These are phyloP conservation scores for Cryptosporidium baileyi DNA, from an alignment of 169 alveolate species.

Conservation along the genomic window DNA sequence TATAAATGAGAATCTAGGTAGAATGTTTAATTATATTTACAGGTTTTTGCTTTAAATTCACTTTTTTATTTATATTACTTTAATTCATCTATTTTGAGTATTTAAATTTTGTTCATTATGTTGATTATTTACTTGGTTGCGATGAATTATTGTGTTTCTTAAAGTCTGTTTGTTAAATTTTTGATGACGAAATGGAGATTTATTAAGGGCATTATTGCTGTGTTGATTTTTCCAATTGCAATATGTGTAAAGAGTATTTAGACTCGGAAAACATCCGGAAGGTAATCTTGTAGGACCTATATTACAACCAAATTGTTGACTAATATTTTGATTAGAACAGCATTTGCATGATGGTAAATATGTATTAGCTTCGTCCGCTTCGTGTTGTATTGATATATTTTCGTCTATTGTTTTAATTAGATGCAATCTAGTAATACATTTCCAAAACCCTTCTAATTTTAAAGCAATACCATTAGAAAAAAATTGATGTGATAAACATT, in stretches of 20 bases:
- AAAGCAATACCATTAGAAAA: not conserved
- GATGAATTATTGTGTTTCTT: not conserved
- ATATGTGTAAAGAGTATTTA: slow-evolving; percentile 31
- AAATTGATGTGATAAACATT: slow-evolving; percentile 42
- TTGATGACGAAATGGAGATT: not conserved
- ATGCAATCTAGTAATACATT: slow-evolving; percentile 18
- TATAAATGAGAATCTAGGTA: too few species aligned
- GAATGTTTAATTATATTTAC: not conserved
- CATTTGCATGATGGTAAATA: slow-evolving; percentile 46
- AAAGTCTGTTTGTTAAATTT: not conserved
- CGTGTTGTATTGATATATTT: slow-evolving; percentile 32
- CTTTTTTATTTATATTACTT: not conserved
- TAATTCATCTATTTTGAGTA: slow-evolving; percentile 16
- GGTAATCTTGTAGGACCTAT: not conserved
- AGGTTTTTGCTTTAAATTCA: not conserved
- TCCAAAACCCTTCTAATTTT: slow-evolving; percentile 11
- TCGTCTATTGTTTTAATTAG: slow-evolving; percentile 25
- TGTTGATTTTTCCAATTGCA: slow-evolving; percentile 20
- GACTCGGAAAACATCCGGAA: slow-evolving; percentile 33
- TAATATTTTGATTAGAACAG: not conserved
- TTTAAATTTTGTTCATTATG: slow-evolving; percentile 40
- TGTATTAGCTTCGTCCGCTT: slow-evolving; percentile 26
- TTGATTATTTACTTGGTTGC: not conserved
- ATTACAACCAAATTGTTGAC: not conserved
- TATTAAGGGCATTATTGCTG: not conserved